Evolutionary conservation across 257 asterid species (phyloP), one percentile per base, ranked within the genome.

Genomic region (Penstemon davidsonii): DNA sequence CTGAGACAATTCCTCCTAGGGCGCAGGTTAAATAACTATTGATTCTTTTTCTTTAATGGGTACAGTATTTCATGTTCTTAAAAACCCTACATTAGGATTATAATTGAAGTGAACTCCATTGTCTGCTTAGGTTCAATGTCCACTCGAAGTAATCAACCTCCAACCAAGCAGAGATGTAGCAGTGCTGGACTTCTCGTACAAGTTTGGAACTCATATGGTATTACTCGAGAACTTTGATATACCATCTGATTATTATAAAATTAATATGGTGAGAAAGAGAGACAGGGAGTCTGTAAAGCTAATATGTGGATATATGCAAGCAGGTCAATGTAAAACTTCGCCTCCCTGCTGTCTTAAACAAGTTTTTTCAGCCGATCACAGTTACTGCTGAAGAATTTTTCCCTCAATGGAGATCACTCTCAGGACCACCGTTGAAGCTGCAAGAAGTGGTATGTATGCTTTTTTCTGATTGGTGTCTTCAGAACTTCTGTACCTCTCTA

Each of bases 391-490:
- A 92, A 76, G 98, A 92, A 73, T 92, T 92, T 80, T 92, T 92
- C 80, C 89, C 88, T 7, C 98, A 89, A 53, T 92, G 98, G 98
- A 86, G 94, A 84, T 92, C 98, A 70, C 96, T 92, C 72, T 85
- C 96, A 58, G 98, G 98, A 72, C 95, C 98, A 36, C 98, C 98
- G 47, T 63, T 92, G 81, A 92, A 92, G 82, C 88, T 89, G 75
- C 98, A 92, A 83, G 98, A 92, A 89, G 98, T 92, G 86, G 98
- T 92, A 70, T 60, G 83, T 25, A 25, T 83, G 73, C 78, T 43
- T 25, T 25, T 15, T 68, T 70, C 45, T 19, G 5, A 42, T 56
- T 64, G 63, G 15, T 57, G 11, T 66, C 60, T 51, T 62, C 46
- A 7, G 11, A 41, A 44, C 61, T 59, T 52, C 36, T 55, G 60